Percentiles rank a stretch among this genome's conserved stretches.
Evolutionary conservation across 345 rosid genomes (phyloP).

Genomic region (Chamaenerion angustifolium): DNA sequence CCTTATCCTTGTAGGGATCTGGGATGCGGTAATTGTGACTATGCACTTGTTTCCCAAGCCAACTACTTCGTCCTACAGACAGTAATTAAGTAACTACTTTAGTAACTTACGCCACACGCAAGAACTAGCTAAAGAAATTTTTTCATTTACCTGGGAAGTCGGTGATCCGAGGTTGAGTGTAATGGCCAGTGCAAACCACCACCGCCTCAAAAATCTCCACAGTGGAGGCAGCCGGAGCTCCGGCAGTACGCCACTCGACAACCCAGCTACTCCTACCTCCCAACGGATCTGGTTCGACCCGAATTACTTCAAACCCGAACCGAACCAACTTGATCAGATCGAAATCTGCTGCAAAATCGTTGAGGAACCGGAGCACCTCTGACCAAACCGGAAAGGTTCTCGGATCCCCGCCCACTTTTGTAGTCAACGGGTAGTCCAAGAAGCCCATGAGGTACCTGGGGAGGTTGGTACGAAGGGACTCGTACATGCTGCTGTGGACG

Average conservation of each 20-base stretch:
- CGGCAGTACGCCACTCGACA: slow-evolving; percentile 1
- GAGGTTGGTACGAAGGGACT: slow-evolving; percentile 74
- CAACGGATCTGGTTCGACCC: slow-evolving; percentile 17
- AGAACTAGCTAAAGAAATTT: too few relatives aligned
- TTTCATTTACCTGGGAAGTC: slow-evolving; percentile 51
- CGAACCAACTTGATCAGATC: slow-evolving; percentile 43
- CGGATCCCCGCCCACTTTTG: slow-evolving; percentile 33
- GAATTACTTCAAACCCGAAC: slow-evolving; percentile 40
- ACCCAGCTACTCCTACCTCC: slow-evolving; percentile 34
- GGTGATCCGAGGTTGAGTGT: slow-evolving; percentile 50
- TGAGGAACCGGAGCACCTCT: slow-evolving; percentile 57
- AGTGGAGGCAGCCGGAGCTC: too few relatives aligned
- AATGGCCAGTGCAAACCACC: slow-evolving; percentile 62
- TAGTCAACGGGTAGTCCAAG: slow-evolving; percentile 46
- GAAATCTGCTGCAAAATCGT: slow-evolving; percentile 48
- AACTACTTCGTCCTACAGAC: slow-evolving; percentile 40
- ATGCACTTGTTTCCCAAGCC: slow-evolving; percentile 90
- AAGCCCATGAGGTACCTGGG: slow-evolving; percentile 83
- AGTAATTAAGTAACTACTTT: too few relatives aligned
- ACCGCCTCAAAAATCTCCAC: slow-evolving; percentile 67
- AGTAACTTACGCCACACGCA: too few relatives aligned
- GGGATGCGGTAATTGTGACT: slow-evolving; percentile 76
- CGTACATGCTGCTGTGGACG: slow-evolving; percentile 55
- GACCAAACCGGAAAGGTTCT: slow-evolving; percentile 73
- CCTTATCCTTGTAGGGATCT: slow-evolving; percentile 48